Evolutionary conservation across 495 filamentous ascomycete species (phyloP), one percentile per base, ranked within the genome.

Genomic region (Chaetomidium leptoderma): DNA sequence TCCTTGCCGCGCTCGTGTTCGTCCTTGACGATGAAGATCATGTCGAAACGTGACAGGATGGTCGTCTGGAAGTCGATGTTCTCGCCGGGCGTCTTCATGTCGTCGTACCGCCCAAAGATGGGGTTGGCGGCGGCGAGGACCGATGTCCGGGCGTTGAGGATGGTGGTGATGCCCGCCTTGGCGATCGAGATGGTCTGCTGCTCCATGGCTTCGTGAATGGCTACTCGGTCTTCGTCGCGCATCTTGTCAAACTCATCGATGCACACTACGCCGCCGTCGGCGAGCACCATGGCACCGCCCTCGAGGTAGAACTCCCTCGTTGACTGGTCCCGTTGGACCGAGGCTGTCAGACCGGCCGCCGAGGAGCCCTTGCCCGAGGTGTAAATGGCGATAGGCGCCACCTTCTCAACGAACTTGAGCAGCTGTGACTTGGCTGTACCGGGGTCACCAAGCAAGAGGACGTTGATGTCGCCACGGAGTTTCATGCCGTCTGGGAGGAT

Each of bases 241-340:
- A 99, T 99, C 78, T 99, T 99, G 76, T 99, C 95, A 70, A 99
- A 99, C 72, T 99, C 95, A 69, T 99, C 95, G 72, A 99, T 99
- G 75, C 95, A 99, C 21, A 97, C 95, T 8, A 97, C 95, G 66
- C 95, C 95, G 13, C 92, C 92, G 64, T 99, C 95, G 2, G 95
- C 95, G 26, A 99, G 83, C 33, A 99, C 95, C 95, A 99, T 97
- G 32, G 95, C 95, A 70, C 95, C 95, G 53, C 95, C 95, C 78
- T 99, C 95, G 4, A 99, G 83, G 67, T 97, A 97, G 72, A 99
- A 97, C 71, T 99, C 93, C 45, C 95, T 86, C 0, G 95, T 96
- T 17, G 84, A 86, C 16, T 84, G 83, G 67, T 99, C 95, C 30
- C 95, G 85, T 66, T 97, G 95, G 4, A 99, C 95, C 0, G 95